phyloP scores from a whole-genome alignment of 2,329 filamentous ascomycete genomes.

The Pyricularia pennisetigena region DNA sequence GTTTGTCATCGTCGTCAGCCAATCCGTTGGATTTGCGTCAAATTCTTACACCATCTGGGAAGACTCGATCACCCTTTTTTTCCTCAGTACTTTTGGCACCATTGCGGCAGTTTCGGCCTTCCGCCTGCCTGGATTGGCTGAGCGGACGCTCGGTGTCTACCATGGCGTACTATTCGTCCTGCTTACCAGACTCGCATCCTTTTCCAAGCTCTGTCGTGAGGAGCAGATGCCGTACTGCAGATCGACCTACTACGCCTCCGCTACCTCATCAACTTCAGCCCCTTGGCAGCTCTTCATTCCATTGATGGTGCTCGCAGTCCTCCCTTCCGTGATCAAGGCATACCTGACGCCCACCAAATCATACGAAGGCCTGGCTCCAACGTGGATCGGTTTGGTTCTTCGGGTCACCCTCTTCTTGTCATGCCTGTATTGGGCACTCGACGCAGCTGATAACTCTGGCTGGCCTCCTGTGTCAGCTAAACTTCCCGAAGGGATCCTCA shows the following conservation, averaged over 20 bases:
- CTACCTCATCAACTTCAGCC: conserved; percentile 84
- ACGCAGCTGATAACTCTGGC: conserved; percentile 76
- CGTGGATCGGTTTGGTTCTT: conserved; percentile 77
- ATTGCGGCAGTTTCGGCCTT: conserved; percentile 67
- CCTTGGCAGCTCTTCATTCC: conserved; percentile 81
- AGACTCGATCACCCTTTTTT: conserved; percentile 86
- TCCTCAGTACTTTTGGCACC: conserved; percentile 78
- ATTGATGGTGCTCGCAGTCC: conserved; percentile 57
- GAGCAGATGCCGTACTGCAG: conserved; percentile 97
- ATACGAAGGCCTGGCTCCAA: conserved; percentile 74
- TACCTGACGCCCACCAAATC: conserved; percentile 77
- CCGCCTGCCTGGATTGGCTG: conserved; percentile 54
- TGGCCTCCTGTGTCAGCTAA: conserved; percentile 50
- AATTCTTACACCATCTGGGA: conserved; percentile 99
- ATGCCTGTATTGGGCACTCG: conserved; percentile 78
- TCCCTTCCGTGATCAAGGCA: conserved; percentile 68
- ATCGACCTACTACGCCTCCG: conserved; percentile 91
- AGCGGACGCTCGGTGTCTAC: conserved; percentile 69
- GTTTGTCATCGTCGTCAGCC: conserved; percentile 68
- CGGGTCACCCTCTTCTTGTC: conserved; percentile 65
- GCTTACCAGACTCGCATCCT: conserved; percentile 69
- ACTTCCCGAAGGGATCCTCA: conserved; percentile 49
- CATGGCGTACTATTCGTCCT: conserved; percentile 78
- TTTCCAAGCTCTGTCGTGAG: conserved; percentile 88
- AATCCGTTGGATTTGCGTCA: conserved; percentile 89